Evolutionary conservation across 2,329 filamentous ascomycete species (phyloP).

Genomic region (Talaromyces sp.): DNA sequence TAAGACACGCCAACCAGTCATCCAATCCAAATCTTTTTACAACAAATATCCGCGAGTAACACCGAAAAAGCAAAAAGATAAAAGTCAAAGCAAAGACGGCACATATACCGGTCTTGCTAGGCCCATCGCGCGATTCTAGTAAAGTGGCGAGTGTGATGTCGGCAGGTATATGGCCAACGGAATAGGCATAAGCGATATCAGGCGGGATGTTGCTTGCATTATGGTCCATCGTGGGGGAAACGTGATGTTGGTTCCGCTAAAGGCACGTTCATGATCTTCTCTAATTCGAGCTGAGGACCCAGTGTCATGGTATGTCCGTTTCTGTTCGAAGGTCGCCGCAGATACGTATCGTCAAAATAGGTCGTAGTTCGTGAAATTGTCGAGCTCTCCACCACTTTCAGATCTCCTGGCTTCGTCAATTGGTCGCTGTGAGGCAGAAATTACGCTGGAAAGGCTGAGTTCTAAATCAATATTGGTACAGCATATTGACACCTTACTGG

Average conservation of each 20-base stretch:
- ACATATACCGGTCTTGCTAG: constrained; percentile 29
- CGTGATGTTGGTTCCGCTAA: not conserved
- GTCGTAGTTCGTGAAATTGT: not conserved
- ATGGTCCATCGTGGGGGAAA: not conserved
- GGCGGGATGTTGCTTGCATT: constrained; percentile 20
- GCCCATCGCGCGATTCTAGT: constrained; percentile 27
- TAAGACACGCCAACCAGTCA: constrained; percentile 49
- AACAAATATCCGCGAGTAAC: constrained; percentile 46
- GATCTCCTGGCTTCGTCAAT: not conserved
- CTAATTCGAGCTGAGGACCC: not conserved
- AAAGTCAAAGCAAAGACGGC: constrained; percentile 29
- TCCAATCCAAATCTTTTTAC: constrained; percentile 46
- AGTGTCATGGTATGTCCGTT: not conserved
- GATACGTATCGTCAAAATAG: not conserved
- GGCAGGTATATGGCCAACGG: constrained; percentile 28
- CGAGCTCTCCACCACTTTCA: not conserved
- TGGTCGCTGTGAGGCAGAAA: not conserved
- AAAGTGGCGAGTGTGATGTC: constrained; percentile 27
- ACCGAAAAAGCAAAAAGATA: constrained; percentile 41
- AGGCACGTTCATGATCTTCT: not conserved
- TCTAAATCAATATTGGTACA: not conserved
- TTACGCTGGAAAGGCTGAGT: not conserved
- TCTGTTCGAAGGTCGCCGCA: not conserved
- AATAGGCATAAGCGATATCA: constrained; percentile 29
- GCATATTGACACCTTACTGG: not conserved